These are phyloP conservation scores for Ophiostoma novo-ulmi DNA, from an alignment of 2,329 filamentous ascomycete genomes.

Conservation along the genomic window DNA sequence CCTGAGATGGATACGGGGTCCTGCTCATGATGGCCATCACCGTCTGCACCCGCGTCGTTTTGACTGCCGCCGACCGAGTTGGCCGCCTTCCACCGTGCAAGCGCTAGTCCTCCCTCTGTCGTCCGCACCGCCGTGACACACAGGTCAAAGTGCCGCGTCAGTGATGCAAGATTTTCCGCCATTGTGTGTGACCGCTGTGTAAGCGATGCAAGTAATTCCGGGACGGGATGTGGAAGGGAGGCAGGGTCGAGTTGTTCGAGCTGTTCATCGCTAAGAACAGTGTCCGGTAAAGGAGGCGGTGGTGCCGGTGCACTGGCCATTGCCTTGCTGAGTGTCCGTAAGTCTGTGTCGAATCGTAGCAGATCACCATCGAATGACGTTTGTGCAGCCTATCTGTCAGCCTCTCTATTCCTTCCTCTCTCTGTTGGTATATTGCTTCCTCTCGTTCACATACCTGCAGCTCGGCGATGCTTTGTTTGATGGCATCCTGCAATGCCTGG, in stretches of 20 bases:
- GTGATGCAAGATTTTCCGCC: conserved; percentile 71
- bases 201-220: conserved; percentile 55
- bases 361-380: conserved; percentile 73
- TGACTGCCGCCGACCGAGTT: conserved; percentile 48
- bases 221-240: conserved; percentile 32
- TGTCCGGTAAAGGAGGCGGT: conserved; percentile 26
- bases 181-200: conserved; percentile 74
- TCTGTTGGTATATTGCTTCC: not conserved
- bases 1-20: conserved; percentile 57
- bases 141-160: conserved; percentile 86
- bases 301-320: conserved; percentile 42
- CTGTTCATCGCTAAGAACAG: not conserved
- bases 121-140: conserved; percentile 88
- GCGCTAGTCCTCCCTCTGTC: conserved; percentile 72
- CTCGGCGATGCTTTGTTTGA: conserved; percentile 66
- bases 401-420: not conserved
- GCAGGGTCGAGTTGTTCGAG: conserved; percentile 26
- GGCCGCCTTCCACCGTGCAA: conserved; percentile 61
- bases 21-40: conserved; percentile 32
- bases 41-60: conserved; percentile 29
- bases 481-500: conserved; percentile 56
- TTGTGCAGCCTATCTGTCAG: conserved; percentile 45
- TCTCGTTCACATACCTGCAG: conserved; percentile 45
- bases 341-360: conserved; percentile 67
- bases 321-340: conserved; percentile 59